Conservation (phyloP, 2,329 filamentous ascomycete species). For the Harringtonia lauricola region DNA sequence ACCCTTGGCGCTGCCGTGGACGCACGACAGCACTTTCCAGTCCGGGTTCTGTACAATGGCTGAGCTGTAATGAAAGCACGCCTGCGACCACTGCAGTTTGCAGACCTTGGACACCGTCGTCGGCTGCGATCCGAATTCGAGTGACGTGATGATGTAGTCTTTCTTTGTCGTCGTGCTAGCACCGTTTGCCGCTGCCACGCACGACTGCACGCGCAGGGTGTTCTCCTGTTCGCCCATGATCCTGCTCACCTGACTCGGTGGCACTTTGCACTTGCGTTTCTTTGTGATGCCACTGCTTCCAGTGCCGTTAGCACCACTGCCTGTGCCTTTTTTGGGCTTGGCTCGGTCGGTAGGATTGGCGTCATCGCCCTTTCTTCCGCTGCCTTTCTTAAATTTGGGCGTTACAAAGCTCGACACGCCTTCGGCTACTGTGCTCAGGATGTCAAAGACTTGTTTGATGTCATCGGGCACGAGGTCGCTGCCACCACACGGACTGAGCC, state of each 20-base stretch:
- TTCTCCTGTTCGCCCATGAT: constrained; percentile 5
- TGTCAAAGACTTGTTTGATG: constrained; percentile 11
- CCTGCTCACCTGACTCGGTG: not conserved
- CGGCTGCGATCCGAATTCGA: constrained; percentile 6
- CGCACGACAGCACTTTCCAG: constrained; percentile 7
- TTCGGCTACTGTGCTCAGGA: constrained; percentile 8
- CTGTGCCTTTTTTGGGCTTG: constrained; percentile 1
- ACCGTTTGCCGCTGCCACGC: not conserved
- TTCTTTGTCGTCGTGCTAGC: constrained; percentile 6
- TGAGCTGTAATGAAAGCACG: constrained; percentile 16
- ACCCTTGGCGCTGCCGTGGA: constrained; percentile 1
- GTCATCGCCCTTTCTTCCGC: constrained; percentile 9
- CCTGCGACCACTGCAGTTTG: constrained; percentile 10
- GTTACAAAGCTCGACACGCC: constrained; percentile 8
- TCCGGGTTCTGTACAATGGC: constrained; percentile 9
- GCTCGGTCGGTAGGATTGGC: constrained; percentile 7
- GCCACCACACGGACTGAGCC: constrained; percentile 11
- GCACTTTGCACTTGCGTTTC: constrained; percentile 8
- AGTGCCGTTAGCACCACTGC: not conserved
- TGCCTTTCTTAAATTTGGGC: constrained; percentile 10
- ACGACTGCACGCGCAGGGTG: constrained; percentile 9
- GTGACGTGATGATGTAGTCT: constrained; percentile 11
- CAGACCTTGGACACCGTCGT: constrained; percentile 8
- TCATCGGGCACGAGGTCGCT: constrained; percentile 12
- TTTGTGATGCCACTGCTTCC: not conserved